Percentiles rank a stretch among this genome's conserved stretches.
phyloP scores from a whole-genome alignment of 2,329 filamentous ascomycete species.

The Aureobasidium pullulans region DNA sequence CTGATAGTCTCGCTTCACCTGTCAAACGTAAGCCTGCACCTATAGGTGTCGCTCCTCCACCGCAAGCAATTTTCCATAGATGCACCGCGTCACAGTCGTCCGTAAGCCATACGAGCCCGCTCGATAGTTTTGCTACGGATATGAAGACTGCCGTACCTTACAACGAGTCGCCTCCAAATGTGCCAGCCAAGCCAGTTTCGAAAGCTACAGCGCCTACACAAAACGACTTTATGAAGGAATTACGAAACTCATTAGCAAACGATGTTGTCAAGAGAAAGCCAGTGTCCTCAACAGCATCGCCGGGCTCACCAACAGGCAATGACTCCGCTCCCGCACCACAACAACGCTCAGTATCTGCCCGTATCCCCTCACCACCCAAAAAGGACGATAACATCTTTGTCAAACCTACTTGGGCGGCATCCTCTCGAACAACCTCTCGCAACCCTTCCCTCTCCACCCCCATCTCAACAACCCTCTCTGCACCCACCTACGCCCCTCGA shows the following conservation, averaged over 20 bases:
- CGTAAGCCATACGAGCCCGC: background rate
- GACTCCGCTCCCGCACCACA: background rate
- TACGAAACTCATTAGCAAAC: background rate
- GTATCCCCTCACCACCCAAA: background rate
- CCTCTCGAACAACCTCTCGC: slow-evolving; percentile 12
- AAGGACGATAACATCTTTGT: slow-evolving; percentile 13
- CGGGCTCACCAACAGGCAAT: slow-evolving; percentile 8
- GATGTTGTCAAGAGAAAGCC: slow-evolving; percentile 7
- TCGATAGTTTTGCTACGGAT: background rate
- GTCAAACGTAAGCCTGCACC: slow-evolving; percentile 36
- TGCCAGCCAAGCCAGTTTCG: background rate
- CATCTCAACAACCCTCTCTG: background rate
- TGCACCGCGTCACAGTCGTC: slow-evolving; percentile 22
- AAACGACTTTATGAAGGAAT: slow-evolving; percentile 15
- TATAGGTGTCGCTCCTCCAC: slow-evolving; percentile 32
- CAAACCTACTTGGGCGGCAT: slow-evolving; percentile 17
- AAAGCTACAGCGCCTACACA: background rate
- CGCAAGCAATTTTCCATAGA: slow-evolving; percentile 32
- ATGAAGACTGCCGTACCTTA: background rate
- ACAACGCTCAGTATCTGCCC: slow-evolving; percentile 15
- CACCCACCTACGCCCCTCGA: slow-evolving; percentile 17
- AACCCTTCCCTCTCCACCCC: background rate
- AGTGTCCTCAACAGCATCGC: slow-evolving; percentile 5
- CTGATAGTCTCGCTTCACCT: slow-evolving; percentile 15
- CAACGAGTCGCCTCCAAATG: background rate